Percentiles rank a stretch among this genome's conserved stretches.
These are phyloP conservation scores for Colletotrichum liriopes DNA, from an alignment of 2,329 filamentous ascomycete species.

Conservation along the genomic window DNA sequence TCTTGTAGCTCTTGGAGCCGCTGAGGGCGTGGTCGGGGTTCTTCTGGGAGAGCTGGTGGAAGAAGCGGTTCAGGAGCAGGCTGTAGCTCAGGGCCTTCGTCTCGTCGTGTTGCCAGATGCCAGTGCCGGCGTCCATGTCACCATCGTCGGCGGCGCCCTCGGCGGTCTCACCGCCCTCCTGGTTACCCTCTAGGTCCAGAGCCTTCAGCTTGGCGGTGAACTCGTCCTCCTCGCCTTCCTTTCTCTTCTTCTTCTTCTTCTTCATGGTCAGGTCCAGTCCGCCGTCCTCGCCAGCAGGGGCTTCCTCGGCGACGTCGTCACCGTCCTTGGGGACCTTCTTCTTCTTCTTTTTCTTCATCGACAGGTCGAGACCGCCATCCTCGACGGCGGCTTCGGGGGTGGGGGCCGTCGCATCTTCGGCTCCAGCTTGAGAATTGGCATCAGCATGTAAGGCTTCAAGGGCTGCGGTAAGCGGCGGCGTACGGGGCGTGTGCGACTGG, in stretches of 20 bases:
- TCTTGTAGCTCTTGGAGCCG: slow-evolving; percentile 97
- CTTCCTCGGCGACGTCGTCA: slow-evolving; percentile 66
- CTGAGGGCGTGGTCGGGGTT: slow-evolving; percentile 95
- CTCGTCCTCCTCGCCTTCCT: slow-evolving; percentile 74
- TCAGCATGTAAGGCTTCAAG: slow-evolving; percentile 69
- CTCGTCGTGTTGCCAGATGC: slow-evolving; percentile 90
- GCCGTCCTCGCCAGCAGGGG: slow-evolving; percentile 64
- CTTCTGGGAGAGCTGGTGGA: slow-evolving; percentile 92
- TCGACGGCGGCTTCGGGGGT: slow-evolving; percentile 69
- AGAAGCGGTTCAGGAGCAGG: slow-evolving; percentile 91
- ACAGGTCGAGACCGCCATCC: slow-evolving; percentile 66
- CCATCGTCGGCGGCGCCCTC: slow-evolving; percentile 74
- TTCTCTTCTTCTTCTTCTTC: slow-evolving; percentile 88
- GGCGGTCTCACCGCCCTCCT: slow-evolving; percentile 74
- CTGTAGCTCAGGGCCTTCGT: slow-evolving; percentile 86
- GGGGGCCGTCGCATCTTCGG: slow-evolving; percentile 54
- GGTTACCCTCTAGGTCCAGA: slow-evolving; percentile 73
- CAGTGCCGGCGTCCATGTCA: slow-evolving; percentile 89
- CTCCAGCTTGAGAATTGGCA: slow-evolving; percentile 59
- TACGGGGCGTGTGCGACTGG: slow-evolving; percentile 82
- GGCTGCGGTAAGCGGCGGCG: slow-evolving; percentile 71
- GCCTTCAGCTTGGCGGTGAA: slow-evolving; percentile 75
- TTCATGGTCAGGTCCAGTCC: slow-evolving; percentile 75
- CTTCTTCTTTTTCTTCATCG: slow-evolving; percentile 84
- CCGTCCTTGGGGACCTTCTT: slow-evolving; percentile 74